These are phyloP conservation scores for Herpetospermum pedunculosum DNA, from an alignment of 306 rosid genomes.

Conservation along the genomic window DNA sequence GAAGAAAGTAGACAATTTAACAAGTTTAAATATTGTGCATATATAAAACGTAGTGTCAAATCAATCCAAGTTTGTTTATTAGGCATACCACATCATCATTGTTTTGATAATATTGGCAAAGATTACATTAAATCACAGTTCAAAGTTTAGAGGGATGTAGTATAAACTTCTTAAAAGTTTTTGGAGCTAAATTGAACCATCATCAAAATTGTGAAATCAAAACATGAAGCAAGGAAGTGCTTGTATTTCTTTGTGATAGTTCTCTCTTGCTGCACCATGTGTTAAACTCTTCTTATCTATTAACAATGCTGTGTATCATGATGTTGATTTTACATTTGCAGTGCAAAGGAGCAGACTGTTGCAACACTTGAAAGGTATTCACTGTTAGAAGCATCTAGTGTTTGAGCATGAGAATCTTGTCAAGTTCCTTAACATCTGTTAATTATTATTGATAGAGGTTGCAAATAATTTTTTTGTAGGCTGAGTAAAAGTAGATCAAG, in stretches of 20 bases:
- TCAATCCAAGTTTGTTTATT: neutral
- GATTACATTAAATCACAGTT: neutral
- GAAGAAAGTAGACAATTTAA: too few species aligned
- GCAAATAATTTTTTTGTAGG: neutral
- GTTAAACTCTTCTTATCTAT: neutral
- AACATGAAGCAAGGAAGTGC: neutral
- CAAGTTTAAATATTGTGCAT: too few species aligned
- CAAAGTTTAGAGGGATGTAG: neutral
- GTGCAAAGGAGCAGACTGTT: conserved; percentile 1
- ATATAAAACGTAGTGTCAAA: too few species aligned
- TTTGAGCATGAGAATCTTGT: neutral
- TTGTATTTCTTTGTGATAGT: neutral
- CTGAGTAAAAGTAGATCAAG: neutral
- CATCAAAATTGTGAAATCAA: too few species aligned
- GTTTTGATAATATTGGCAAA: neutral
- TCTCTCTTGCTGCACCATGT: neutral
- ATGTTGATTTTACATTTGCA: neutral
- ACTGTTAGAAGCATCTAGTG: neutral
- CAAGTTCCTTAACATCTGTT: neutral
- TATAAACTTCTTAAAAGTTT: neutral
- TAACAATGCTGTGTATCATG: neutral
- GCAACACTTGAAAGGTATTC: conserved; percentile 7
- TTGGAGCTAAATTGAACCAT: neutral
- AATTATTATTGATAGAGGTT: neutral
- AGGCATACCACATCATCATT: too few species aligned